These are phyloP conservation scores for Carex littledalei DNA, from an alignment of 176 grass and related monocot genomes.

Conservation along the genomic window DNA sequence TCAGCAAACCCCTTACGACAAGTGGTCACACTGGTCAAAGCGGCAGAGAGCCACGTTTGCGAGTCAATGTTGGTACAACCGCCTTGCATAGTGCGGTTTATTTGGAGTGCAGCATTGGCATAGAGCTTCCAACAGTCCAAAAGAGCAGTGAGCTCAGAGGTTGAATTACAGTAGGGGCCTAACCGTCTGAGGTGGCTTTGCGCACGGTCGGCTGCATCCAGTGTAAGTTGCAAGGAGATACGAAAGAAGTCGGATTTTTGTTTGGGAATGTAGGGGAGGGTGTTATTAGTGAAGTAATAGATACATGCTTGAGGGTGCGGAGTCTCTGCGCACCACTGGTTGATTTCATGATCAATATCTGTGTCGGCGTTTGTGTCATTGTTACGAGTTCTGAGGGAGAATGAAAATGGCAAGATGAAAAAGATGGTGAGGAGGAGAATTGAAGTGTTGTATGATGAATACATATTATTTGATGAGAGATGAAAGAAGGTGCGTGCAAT, in stretches of 20 bases:
- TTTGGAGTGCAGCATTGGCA: conserved; percentile 26
- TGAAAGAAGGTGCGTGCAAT: background rate
- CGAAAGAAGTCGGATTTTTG: conserved; percentile 20
- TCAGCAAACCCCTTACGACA: conserved; percentile 35
- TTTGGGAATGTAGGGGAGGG: background rate
- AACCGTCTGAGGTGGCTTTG: conserved; percentile 22
- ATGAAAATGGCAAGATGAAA: background rate
- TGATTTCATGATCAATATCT: conserved; percentile 2
- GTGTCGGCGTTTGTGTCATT: background rate
- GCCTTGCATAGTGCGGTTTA: conserved; percentile 32
- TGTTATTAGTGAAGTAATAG: conserved; percentile 17
- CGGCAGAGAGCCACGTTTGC: conserved; percentile 44
- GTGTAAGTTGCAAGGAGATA: conserved; percentile 25
- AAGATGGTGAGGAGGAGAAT: conserved; percentile 16
- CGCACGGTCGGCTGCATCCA: conserved; percentile 22
- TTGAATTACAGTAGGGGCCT: conserved; percentile 9
- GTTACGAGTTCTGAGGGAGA: background rate
- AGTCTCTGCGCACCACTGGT: conserved; percentile 32
- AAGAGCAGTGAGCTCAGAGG: conserved; percentile 19
- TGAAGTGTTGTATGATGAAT: conserved; percentile 1
- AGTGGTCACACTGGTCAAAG: conserved; percentile 37
- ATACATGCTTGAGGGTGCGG: conserved; percentile 33
- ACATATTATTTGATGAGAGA: background rate
- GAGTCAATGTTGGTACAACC: conserved; percentile 21
- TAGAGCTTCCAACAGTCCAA: conserved; percentile 47